Percentiles rank a stretch among this genome's conserved stretches.
Conservation (phyloP, 139 green algal genomes). For the Nannochloris sp. region DNA sequence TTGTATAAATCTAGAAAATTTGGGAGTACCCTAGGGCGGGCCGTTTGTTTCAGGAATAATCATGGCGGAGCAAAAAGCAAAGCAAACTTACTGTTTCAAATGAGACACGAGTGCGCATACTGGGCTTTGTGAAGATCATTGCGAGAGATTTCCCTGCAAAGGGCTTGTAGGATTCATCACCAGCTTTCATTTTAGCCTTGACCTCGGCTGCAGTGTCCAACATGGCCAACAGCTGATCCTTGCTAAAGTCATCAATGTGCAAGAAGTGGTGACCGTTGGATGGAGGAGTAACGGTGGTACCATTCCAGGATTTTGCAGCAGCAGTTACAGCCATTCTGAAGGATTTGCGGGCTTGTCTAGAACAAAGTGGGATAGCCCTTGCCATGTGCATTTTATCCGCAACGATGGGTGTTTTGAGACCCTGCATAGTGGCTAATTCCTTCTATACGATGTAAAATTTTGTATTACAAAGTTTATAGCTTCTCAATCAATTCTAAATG, state of each 20-base stretch:
- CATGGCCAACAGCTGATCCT: conserved; percentile 78
- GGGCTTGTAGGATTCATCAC: conserved; percentile 80
- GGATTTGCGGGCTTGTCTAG: not conserved
- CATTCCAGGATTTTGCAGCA: not conserved
- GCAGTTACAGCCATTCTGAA: not conserved
- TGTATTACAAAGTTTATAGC: too few relatives aligned
- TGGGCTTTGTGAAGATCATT: conserved; percentile 99
- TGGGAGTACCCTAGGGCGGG: too few relatives aligned
- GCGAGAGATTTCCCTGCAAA: conserved; percentile 87
- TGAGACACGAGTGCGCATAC: conserved; percentile 88
- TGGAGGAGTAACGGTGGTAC: conserved; percentile 4
- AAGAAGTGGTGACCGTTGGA: conserved; percentile 23
- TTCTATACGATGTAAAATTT: too few relatives aligned
- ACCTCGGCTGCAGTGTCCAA: conserved; percentile 66
- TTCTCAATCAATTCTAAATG: too few relatives aligned
- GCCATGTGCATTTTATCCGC: not conserved
- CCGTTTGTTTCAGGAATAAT: not conserved
- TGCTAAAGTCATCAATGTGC: conserved; percentile 93
- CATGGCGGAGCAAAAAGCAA: not conserved
- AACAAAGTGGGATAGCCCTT: not conserved
- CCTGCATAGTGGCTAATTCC: too few relatives aligned
- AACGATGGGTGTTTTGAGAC: too few relatives aligned
- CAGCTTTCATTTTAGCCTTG: conserved; percentile 72
- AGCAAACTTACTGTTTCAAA: conserved; percentile 86
- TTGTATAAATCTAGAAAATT: not conserved